Base-by-base conservation (phyloP, 148 eudicot genomes). In the Agrostemma githago region DNA sequence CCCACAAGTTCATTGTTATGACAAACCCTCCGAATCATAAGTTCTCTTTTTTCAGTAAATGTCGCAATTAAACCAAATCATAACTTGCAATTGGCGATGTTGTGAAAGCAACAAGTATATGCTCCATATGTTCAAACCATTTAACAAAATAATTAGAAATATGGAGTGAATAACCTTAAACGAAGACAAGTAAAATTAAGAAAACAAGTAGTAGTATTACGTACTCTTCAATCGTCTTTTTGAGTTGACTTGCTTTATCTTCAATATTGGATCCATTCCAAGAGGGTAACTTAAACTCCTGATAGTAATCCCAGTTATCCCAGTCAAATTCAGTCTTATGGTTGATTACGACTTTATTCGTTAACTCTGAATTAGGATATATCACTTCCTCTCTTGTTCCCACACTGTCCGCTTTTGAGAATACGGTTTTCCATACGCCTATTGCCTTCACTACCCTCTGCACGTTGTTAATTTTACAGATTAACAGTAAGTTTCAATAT, bases 301-400 rank as follows among this genome's bases (percentile, higher is more conserved):
- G 1, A 16, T 57, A 15, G 26, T 68, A 65, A 59, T 54, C 43
- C 73, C 67, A 68, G 34, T 69, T 62, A 40, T 62, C 39, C 66
- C 66, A 62, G 10, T 62, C 79, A 9, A 76, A 68, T 38, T 68
- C 48, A 4, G 79, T 76, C 26, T 60, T 68, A 39, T 76, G 34
- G 19, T 69, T 76, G 44, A 58, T 68, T 2, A 76, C 54, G 8
- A 21, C 9, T 44, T 44, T 37, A 4, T 44, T 68, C 1, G 43
- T 26, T 15, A 76, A 34, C 58, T 68, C 37, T 10, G 65, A 16
- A 44, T 60, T 76, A 2, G 79, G 72, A 44, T 76, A 57, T 44
- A 60, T 76, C 34, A 76, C 79, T 15, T 53, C 68, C 21, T 59
- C 59, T 9, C 48, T 53, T 5, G 11, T 21, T 21, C 60, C 68